Evolutionary conservation across 1,284 basidiomycete species (phyloP).

Genomic region (Cryptococcus sp.): DNA sequence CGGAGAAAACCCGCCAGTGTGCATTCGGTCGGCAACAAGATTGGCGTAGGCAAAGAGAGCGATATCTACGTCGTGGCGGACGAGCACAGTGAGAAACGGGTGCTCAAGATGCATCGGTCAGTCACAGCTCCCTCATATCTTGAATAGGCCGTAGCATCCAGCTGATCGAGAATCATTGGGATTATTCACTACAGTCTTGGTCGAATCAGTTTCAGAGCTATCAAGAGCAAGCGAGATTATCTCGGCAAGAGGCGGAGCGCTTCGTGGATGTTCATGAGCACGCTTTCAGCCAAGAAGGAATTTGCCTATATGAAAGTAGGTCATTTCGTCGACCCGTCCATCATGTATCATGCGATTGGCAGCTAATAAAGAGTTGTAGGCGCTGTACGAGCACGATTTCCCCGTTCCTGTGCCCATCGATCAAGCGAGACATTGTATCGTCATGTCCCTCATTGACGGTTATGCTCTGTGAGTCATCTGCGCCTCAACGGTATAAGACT

Average conservation of each 20-base stretch:
- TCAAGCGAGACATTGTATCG: slow-evolving; percentile 88
- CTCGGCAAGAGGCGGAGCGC: slow-evolving; percentile 92
- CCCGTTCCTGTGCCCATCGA: slow-evolving; percentile 93
- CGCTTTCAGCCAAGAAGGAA: slow-evolving; percentile 93
- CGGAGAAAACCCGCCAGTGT: slow-evolving; percentile 74
- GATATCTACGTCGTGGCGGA: slow-evolving; percentile 95
- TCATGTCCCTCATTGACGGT: slow-evolving; percentile 95
- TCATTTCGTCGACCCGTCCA: slow-evolving; percentile 11
- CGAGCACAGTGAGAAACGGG: slow-evolving; percentile 76
- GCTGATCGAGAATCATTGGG: slow-evolving; percentile 6
- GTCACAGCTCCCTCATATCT: slow-evolving; percentile 6
- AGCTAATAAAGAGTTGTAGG: slow-evolving; percentile 56
- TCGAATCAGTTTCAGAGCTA: slow-evolving; percentile 91
- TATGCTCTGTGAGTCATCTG: slow-evolving; percentile 77
- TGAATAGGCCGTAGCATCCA: not conserved
- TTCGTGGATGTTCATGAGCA: slow-evolving; percentile 99
- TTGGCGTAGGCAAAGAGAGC: slow-evolving; percentile 97
- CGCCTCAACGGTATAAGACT: slow-evolving; percentile 1
- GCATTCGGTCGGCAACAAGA: slow-evolving; percentile 90
- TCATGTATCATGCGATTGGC: not conserved
- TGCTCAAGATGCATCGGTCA: slow-evolving; percentile 88
- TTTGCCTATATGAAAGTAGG: slow-evolving; percentile 96
- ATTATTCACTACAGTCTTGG: slow-evolving; percentile 66
- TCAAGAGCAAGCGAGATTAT: slow-evolving; percentile 97
- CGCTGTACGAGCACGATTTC: slow-evolving; percentile 89